Evolutionary conservation across 441 rosid species (phyloP).

Genomic region (Pelargonium australe): DNA sequence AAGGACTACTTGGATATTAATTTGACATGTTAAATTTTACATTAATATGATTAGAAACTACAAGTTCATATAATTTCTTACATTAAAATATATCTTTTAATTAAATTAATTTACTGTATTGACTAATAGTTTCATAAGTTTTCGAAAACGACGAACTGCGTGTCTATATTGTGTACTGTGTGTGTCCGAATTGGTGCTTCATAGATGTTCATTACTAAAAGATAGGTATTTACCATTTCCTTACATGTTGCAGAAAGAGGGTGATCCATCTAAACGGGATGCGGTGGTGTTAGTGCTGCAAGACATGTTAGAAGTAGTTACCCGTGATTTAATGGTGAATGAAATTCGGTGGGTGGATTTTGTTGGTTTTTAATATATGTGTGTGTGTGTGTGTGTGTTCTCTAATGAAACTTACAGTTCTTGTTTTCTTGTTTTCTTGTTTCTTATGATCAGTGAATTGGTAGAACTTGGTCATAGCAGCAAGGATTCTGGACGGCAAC

Average conservation of each 20-base stretch:
- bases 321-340: constrained; percentile 92
- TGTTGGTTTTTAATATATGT: constrained; percentile 9
- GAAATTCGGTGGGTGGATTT: constrained; percentile 76
- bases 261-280: constrained; percentile 68
- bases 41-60: no score
- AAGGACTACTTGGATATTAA: no score
- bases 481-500: constrained; percentile 90
- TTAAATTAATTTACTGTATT: no score
- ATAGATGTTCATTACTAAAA: not conserved
- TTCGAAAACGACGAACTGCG: no score
- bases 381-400: not conserved
- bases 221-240: constrained; percentile 9
- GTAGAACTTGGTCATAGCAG: constrained; percentile 79
- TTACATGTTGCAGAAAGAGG: constrained; percentile 72
- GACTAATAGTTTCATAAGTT: no score
- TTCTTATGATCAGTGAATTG: constrained; percentile 49
- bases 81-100: no score
- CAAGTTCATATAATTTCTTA: no score
- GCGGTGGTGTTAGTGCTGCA: constrained; percentile 73
- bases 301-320: constrained; percentile 95
- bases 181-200: no score
- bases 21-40: no score
- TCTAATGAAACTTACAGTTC: constrained; percentile 16
- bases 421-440: not conserved
- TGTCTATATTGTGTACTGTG: no score